phyloP scores from a whole-genome alignment of 2,329 filamentous ascomycete genomes.

The Trichoderma koningii region DNA sequence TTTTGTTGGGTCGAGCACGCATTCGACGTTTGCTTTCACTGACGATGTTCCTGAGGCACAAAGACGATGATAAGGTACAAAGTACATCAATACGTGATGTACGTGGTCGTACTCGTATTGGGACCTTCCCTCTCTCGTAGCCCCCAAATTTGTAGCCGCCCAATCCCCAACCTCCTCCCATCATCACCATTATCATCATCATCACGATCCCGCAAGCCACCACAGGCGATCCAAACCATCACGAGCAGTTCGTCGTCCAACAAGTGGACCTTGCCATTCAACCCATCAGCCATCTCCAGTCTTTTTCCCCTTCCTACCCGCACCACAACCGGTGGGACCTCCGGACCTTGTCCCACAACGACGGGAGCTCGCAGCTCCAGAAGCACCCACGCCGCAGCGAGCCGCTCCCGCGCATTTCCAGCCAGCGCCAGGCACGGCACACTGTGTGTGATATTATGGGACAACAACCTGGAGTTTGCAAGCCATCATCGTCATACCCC shows the following conservation, averaged over 20 bases:
- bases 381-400: conserved; percentile 26
- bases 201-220: too few species aligned
- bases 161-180: background rate
- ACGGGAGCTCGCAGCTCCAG: conserved; percentile 26
- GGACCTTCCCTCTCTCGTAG: too few species aligned
- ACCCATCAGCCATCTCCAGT: conserved; percentile 11
- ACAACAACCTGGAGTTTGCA: background rate
- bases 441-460: conserved; percentile 10
- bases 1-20: background rate
- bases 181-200: too few species aligned
- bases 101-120: conserved; percentile 13
- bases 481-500: background rate
- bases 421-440: conserved; percentile 26
- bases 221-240: too few species aligned
- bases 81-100: background rate
- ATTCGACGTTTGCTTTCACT: background rate
- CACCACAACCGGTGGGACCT: conserved; percentile 26
- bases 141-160: background rate
- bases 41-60: background rate
- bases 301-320: background rate
- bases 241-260: background rate
- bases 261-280: background rate
- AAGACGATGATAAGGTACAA: background rate
- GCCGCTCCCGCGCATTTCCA: conserved; percentile 26
- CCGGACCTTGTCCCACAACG: conserved; percentile 26